Evolutionary conservation across 495 filamentous ascomycete genomes (phyloP), one percentile per base, ranked within the genome.

Genomic region (Tetracladium marchalianum): DNA sequence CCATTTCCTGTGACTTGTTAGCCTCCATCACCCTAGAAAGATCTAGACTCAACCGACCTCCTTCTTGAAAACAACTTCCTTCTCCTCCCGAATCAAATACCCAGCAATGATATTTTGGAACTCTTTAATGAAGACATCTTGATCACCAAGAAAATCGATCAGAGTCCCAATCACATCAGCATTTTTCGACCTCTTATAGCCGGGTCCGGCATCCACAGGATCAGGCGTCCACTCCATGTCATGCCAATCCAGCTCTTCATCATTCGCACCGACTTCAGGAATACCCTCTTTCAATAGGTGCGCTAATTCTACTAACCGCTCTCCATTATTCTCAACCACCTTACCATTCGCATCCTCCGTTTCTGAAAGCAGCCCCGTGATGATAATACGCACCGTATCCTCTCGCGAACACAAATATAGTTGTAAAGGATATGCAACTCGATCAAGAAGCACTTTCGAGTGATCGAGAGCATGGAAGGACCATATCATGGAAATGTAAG

Each of bases 201-300:
- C 90, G 7, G 86, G 84, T 12, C 85, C 87, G 1, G 92, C 93
- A 60, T 99, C 92, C 19, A 94, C 75, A 1, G 92, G 92, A 56
- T 94, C 85, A 1, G 92, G 92, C 13, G 83, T 69, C 92, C 92
- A 99, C 44, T 76, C 75, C 78, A 93, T 81, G 60, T 97, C 88
- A 53, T 90, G 77, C 75, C 80, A 96, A 62, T 93, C 84, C 10
- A 92, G 64, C 35, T 85, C 86, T 40, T 85, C 77, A 34, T 78
- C 75, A 7, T 76, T 73, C 10, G 62, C 49, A 53, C 62, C 62
- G 22, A 67, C 67, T 33, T 72, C 62, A 41, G 75, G 66, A 43
- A 75, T 59, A 43, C 81, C 68, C 60, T 82, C 71, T 45, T 75
- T 71, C 38, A 97, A 75, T 47, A 96, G 76, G 6, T 75, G 63